A percentile compares a stretch with the other conserved stretches of the same genome.
phyloP scores from a whole-genome alignment of 495 filamentous ascomycete genomes.

The Xylaria cubensis region DNA sequence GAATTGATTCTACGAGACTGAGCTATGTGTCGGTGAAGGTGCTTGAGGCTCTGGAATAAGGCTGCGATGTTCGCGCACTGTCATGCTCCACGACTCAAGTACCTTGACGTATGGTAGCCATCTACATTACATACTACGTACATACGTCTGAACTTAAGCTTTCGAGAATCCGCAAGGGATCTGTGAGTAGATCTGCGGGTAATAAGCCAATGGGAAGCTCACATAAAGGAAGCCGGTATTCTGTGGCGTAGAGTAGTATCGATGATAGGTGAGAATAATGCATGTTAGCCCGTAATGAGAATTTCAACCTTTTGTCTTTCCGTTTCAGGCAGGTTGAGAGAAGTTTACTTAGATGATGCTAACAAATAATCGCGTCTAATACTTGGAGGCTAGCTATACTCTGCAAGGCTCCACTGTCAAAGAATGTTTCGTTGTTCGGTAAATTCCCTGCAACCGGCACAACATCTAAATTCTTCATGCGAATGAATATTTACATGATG shows the following conservation, averaged over 20 bases:
- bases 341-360: constrained; percentile 14
- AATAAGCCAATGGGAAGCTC: constrained; percentile 12
- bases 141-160: neutral
- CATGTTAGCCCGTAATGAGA: constrained; percentile 20
- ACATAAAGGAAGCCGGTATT: neutral
- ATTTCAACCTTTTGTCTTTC: constrained; percentile 14
- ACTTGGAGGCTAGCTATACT: constrained; percentile 10
- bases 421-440: neutral
- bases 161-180: neutral
- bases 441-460: neutral
- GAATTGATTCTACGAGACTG: neutral
- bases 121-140: too few relatives aligned
- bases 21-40: neutral
- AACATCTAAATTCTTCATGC: neutral
- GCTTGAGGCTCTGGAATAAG: constrained; percentile 21
- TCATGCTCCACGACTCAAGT: constrained; percentile 11
- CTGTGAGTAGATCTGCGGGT: neutral
- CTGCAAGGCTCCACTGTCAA: constrained; percentile 1
- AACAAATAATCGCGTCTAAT: constrained; percentile 9
- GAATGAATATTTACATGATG: neutral
- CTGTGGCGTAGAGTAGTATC: constrained; percentile 10
- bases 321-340: constrained; percentile 27
- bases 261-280: neutral
- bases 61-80: constrained; percentile 17
- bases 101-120: constrained; percentile 5